These are phyloP conservation scores for Leucosporidium scottii DNA, from an alignment of 768 basidiomycete species.

Conservation along the genomic window DNA sequence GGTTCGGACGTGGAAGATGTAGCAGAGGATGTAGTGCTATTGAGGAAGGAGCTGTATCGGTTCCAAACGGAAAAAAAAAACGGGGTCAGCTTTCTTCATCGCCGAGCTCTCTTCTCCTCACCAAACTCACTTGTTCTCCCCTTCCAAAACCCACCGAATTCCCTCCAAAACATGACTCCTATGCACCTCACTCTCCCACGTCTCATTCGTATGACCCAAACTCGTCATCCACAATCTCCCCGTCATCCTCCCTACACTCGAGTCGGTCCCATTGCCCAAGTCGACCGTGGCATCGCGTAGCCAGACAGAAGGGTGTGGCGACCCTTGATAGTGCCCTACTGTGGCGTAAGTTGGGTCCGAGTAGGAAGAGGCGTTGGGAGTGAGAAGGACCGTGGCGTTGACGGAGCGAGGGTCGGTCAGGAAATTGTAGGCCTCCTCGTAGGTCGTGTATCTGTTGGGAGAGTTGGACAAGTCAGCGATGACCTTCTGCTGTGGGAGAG, in stretches of 20 bases:
- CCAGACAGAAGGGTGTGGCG: conserved; percentile 27
- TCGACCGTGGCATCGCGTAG: conserved; percentile 19
- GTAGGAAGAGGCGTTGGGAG: conserved; percentile 42
- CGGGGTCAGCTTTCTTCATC: too few species aligned
- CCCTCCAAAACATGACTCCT: conserved; percentile 14
- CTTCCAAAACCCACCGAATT: not conserved
- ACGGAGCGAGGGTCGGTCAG: conserved; percentile 42
- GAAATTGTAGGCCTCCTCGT: conserved; percentile 45
- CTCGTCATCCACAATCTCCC: conserved; percentile 24
- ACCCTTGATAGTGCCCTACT: conserved; percentile 16
- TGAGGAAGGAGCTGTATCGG: too few species aligned
- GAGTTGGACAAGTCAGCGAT: not conserved
- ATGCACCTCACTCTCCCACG: conserved; percentile 10
- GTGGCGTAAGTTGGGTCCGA: conserved; percentile 14
- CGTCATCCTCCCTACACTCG: conserved; percentile 7
- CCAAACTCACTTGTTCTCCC: not conserved
- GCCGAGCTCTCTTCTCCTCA: too few species aligned
- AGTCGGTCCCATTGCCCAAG: conserved; percentile 20
- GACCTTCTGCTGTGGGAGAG: too few species aligned
- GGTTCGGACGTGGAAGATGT: too few species aligned
- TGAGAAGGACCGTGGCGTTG: conserved; percentile 41
- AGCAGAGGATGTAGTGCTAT: too few species aligned
- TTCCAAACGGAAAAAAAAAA: too few species aligned
- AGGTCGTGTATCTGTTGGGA: not conserved
- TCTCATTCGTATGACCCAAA: conserved; percentile 17